Conservation (phyloP, 495 filamentous ascomycete species). For the Pyronema omphalodes region DNA sequence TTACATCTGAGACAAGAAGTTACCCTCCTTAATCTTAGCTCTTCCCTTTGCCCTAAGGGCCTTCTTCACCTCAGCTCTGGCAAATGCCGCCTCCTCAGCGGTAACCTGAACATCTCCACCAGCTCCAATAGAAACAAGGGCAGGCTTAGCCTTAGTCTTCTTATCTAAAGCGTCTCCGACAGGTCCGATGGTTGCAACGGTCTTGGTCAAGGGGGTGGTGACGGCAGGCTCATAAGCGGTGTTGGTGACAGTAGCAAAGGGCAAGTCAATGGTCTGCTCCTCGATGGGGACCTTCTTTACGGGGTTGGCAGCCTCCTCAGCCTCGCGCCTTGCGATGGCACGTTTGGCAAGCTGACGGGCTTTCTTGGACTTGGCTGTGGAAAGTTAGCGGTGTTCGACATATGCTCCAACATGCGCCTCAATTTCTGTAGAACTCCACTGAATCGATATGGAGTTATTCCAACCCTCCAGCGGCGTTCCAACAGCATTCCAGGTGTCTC, state of each 20-base stretch:
- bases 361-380: conserved; percentile 60
- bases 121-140: conserved; percentile 18
- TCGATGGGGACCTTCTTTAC: conserved; percentile 61
- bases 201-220: conserved; percentile 5
- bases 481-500: background rate
- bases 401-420: background rate
- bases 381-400: conserved; percentile 1
- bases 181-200: conserved; percentile 10
- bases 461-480: no score
- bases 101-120: conserved; percentile 37
- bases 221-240: background rate
- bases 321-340: conserved; percentile 41
- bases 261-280: conserved; percentile 71
- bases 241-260: conserved; percentile 30
- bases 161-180: conserved; percentile 7
- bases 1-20: conserved; percentile 45
- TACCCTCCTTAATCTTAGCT: conserved; percentile 70
- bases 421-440: background rate
- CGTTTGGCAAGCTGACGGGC: conserved; percentile 49
- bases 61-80: conserved; percentile 47
- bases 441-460: background rate
- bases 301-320: conserved; percentile 43
- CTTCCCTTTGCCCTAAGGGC: conserved; percentile 55
- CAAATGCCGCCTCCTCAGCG: conserved; percentile 36
- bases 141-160: conserved; percentile 22